A percentile compares a stretch with the other conserved stretches of the same genome.
These are phyloP conservation scores for Butyriboletus loyo DNA, from an alignment of 768 basidiomycete species.

Conservation along the genomic window DNA sequence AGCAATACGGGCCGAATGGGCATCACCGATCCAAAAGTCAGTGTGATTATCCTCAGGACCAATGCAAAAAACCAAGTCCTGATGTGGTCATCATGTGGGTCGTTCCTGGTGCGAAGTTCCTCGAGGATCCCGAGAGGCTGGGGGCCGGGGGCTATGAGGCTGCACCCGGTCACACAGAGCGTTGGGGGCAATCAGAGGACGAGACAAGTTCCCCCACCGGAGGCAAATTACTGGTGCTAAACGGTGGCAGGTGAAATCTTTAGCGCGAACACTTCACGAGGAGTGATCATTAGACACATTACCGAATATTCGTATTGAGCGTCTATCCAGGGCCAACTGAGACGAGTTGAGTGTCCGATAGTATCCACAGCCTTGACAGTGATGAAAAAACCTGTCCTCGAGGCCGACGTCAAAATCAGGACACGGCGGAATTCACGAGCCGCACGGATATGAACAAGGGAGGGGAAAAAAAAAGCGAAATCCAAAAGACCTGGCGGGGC, in stretches of 20 bases:
- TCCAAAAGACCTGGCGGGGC: not conserved
- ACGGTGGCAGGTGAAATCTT: not conserved
- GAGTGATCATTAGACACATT: not conserved
- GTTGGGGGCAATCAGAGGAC: constrained; percentile 1
- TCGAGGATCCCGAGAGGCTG: constrained; percentile 4
- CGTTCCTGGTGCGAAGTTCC: constrained; percentile 11
- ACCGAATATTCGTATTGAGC: not conserved
- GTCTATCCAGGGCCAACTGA: not conserved
- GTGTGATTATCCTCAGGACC: constrained; percentile 3
- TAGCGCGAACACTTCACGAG: constrained; percentile 13
- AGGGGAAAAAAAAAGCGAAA: not conserved
- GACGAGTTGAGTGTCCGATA: constrained; percentile 1
- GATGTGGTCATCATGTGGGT: constrained; percentile 1
- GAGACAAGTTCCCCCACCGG: not conserved
- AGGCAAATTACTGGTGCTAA: not conserved
- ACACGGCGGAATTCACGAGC: not conserved
- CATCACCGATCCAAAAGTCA: constrained; percentile 1
- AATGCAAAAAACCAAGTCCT: constrained; percentile 12
- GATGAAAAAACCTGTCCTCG: constrained; percentile 1
- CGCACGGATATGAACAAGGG: constrained; percentile 7
- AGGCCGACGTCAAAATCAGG: constrained; percentile 7
- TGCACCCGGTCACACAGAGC: not conserved
- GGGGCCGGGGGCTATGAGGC: constrained; percentile 1
- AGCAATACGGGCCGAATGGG: constrained; percentile 11
- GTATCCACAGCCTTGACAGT: constrained; percentile 3